A percentile compares a stretch with the other conserved stretches of the same genome.
Conservation (phyloP, 2,329 filamentous ascomycete species). For the Bipolaris sorokiniana region DNA sequence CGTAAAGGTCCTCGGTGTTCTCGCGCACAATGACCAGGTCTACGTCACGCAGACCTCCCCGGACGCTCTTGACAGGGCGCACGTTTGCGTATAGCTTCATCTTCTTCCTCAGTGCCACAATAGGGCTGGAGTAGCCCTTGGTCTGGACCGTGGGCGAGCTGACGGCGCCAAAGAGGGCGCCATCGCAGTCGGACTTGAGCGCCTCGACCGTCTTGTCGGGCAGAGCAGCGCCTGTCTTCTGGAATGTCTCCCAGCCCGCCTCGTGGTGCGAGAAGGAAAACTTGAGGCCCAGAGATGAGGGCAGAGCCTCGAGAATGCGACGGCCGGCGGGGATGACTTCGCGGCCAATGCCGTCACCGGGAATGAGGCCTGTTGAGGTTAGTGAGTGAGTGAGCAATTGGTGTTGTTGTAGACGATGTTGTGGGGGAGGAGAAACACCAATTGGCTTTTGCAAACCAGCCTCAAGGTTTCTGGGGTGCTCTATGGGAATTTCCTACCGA, state of each 20-base stretch:
- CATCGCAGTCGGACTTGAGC: constrained; percentile 91
- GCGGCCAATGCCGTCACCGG: constrained; percentile 96
- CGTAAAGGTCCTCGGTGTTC: constrained; percentile 98
- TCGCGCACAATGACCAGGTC: constrained; percentile 98
- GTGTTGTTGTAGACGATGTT: background rate
- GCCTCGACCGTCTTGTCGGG: constrained; percentile 89
- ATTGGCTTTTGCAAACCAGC: background rate
- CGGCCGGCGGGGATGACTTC: constrained; percentile 96
- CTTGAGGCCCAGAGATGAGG: constrained; percentile 85
- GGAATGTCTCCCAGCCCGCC: constrained; percentile 92
- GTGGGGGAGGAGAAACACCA: background rate
- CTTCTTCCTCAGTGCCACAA: constrained; percentile 93
- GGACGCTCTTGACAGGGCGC: constrained; percentile 86
- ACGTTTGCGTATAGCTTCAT: constrained; percentile 98
- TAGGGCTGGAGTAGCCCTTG: constrained; percentile 94
- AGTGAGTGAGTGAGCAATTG: no score
- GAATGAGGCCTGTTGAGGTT: constrained; percentile 76
- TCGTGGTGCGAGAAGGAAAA: constrained; percentile 94
- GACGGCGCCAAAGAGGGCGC: constrained; percentile 94
- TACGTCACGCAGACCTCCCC: constrained; percentile 69
- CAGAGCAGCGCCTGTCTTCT: constrained; percentile 84
- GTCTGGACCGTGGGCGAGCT: constrained; percentile 87
- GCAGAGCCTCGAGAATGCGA: constrained; percentile 89
- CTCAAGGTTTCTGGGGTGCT: no score
- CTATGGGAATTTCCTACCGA: constrained; percentile 21